Percentiles rank a stretch among this genome's conserved stretches.
Evolutionary conservation across 2,329 filamentous ascomycete species (phyloP).

Genomic region (Dothideomycetes sp.): DNA sequence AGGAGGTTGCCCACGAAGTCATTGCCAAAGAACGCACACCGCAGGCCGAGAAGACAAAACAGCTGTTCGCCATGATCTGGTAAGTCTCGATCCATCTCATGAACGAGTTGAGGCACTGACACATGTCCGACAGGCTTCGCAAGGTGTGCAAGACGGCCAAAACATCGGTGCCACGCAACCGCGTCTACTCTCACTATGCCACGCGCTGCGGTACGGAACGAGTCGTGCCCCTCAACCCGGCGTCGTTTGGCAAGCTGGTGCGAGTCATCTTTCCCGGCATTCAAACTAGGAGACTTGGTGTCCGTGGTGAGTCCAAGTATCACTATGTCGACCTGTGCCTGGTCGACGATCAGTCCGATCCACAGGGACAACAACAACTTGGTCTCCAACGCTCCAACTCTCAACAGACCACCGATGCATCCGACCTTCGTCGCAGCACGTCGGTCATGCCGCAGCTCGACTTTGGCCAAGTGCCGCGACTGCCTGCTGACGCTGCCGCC

Average conservation of each 20-base stretch:
- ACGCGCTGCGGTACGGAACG: constrained; percentile 85
- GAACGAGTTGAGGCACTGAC: constrained; percentile 19
- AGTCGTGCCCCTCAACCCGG: constrained; percentile 90
- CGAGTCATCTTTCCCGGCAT: constrained; percentile 92
- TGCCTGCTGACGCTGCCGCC: constrained; percentile 40
- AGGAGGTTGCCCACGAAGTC: constrained; percentile 65
- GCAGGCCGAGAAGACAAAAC: constrained; percentile 72
- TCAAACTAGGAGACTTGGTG: constrained; percentile 82
- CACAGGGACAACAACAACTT: constrained; percentile 16
- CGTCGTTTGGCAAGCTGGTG: constrained; percentile 95
- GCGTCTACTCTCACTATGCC: constrained; percentile 93
- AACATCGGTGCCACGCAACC: constrained; percentile 79
- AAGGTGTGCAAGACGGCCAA: constrained; percentile 64
- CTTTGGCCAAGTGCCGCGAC: constrained; percentile 34
- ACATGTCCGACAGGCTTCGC: constrained; percentile 53
- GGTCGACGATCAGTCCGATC: constrained; percentile 33
- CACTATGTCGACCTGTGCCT: constrained; percentile 62
- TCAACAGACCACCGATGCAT: constrained; percentile 15
- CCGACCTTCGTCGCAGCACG: constrained; percentile 20
- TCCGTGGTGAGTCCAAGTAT: constrained; percentile 95
- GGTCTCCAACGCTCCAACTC: constrained; percentile 18
- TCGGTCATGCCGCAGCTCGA: constrained; percentile 25
- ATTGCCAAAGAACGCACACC: constrained; percentile 72
- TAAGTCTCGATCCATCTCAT: constrained; percentile 37
- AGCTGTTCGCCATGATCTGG: constrained; percentile 86